Percentiles rank a stretch among this genome's conserved stretches.
Conservation (phyloP, 345 rosid species). For the Eucalyptus cladocalyx region DNA sequence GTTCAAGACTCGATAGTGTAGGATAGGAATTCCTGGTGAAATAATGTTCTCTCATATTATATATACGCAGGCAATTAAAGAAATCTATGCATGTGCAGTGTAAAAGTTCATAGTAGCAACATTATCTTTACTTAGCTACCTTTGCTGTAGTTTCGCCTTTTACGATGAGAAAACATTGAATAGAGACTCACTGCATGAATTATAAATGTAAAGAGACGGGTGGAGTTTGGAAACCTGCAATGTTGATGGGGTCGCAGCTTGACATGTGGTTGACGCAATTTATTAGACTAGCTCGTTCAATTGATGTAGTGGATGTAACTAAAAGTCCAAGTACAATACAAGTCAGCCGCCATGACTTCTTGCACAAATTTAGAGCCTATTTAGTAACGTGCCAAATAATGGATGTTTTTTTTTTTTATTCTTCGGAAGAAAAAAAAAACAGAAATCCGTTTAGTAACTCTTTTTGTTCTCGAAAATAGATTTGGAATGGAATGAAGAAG, state of each 20-base stretch:
- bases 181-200: background rate
- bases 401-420: too few relatives aligned
- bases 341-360: background rate
- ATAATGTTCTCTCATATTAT: background rate
- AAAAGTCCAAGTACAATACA: background rate
- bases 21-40: background rate
- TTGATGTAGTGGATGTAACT: background rate
- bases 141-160: background rate
- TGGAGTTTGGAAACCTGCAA: background rate
- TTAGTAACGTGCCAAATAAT: too few relatives aligned
- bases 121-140: background rate
- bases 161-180: background rate
- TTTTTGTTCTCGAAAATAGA: too few relatives aligned
- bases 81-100: background rate
- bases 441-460: rapidly evolving
- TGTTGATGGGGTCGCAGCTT: background rate
- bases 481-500: too few relatives aligned
- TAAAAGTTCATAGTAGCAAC: background rate
- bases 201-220: background rate
- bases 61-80: background rate
- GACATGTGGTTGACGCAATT: background rate
- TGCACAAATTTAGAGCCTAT: background rate
- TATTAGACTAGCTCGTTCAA: background rate
- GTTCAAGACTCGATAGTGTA: background rate
- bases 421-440: rapidly evolving